Percentiles rank a stretch among this genome's conserved stretches.
Conservation (phyloP, 2,329 filamentous ascomycete genomes). For the Fusarium annulatum region DNA sequence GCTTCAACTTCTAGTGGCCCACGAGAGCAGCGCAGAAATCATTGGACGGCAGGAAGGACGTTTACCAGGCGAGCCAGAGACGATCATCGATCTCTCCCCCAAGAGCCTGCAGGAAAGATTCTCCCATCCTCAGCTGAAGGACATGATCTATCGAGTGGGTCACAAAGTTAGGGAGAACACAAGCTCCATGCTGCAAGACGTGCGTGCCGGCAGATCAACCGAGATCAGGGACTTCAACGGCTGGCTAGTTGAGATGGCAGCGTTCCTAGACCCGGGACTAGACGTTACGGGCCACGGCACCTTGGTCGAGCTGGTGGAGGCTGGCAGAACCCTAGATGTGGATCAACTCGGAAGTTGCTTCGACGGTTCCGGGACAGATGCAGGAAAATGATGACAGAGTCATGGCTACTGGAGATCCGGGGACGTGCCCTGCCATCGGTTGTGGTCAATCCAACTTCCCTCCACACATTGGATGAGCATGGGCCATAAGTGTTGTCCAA, state of each 20-base stretch:
- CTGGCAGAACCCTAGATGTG: constrained; percentile 46
- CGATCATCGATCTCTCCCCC: constrained; percentile 26
- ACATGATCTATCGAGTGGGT: constrained; percentile 60
- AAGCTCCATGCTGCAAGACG: constrained; percentile 73
- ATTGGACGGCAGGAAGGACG: constrained; percentile 40
- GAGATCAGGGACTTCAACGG: constrained; percentile 71
- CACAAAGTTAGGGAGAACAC: constrained; percentile 63
- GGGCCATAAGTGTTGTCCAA: constrained; percentile 15
- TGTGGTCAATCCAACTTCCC: constrained; percentile 27
- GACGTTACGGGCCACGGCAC: constrained; percentile 54
- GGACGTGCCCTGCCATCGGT: constrained; percentile 19
- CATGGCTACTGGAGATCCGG: constrained; percentile 23
- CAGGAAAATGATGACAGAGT: constrained; percentile 26
- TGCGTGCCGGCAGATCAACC: constrained; percentile 61
- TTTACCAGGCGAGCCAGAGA: not conserved
- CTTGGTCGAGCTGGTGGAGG: constrained; percentile 58
- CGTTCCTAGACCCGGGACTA: constrained; percentile 50
- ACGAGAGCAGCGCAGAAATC: constrained; percentile 60
- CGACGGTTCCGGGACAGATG: constrained; percentile 24
- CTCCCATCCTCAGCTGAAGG: constrained; percentile 54
- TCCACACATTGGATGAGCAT: constrained; percentile 25
- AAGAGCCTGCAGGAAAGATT: constrained; percentile 53
- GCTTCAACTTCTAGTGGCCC: constrained; percentile 74
- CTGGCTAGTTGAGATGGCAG: constrained; percentile 63
- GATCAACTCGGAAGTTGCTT: constrained; percentile 49